Evolutionary conservation across 164 flowering plant genomes (phyloP), one percentile per base, ranked within the genome.

Genomic region (Buxus sempervirens): DNA sequence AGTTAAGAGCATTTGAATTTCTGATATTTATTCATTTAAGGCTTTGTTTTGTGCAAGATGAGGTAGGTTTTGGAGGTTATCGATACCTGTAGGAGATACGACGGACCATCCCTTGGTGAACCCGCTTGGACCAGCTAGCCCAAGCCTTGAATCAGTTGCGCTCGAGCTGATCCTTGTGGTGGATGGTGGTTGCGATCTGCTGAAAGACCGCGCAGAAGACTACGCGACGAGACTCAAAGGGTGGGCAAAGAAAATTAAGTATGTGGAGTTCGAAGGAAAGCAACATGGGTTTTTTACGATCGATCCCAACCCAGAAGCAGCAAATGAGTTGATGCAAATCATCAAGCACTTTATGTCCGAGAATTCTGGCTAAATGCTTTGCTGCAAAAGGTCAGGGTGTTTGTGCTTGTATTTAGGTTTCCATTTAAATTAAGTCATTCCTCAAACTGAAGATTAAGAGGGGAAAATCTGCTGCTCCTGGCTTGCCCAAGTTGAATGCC

Each of bases 61-160:
- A 56, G 55, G 53, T 32, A 87, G 91, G 71, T 82, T 87, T 75
- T 87, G 91, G 91, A 83, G 88, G 78, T 63, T 87, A n/a, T 80
- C 86, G 4, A 1, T 85, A 24, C 89, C 89, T n/a, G 25, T 25
- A 7, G 88, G 87, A 26, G 76, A 60, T n/a, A 78, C 61, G 4
- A 71, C 72, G 58, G 90, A 86, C 60, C 83, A 86, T 58, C 88
- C 90, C 9, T 67, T 75, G 0, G 84, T 75, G 6, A 86, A 86
- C 72, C 88, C 90, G 16, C 82, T 87, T 51, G 87, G 89, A 7
- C 82, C 84, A 0, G n/a, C 0, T 4, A 82, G 86, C 70, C 79
- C 80, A 45, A 73, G 48, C 54, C 78, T 83, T 6, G 76, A 79
- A 49, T 0, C 13, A 8, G 72, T 68, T 23, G 54, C 13, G 0